phyloP scores from a whole-genome alignment of 306 rosid genomes.

The Prunus kanzakura region DNA sequence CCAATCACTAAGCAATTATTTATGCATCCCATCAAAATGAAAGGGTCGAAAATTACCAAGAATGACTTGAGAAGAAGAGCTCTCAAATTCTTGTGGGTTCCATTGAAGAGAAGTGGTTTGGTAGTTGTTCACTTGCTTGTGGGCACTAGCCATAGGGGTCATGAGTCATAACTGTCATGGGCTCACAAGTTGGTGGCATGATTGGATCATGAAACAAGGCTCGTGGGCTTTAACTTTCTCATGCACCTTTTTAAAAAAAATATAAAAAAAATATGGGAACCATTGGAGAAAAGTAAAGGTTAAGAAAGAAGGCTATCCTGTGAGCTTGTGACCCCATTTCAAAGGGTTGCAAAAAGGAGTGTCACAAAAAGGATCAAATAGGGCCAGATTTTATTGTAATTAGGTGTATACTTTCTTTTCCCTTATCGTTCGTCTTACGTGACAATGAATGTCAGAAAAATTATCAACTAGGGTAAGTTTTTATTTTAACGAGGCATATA shows the following conservation, averaged over 20 bases:
- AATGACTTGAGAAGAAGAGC: not conserved
- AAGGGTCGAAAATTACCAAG: not conserved
- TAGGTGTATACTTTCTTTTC: not conserved
- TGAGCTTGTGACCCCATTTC: slow-evolving; percentile 45
- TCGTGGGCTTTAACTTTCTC: slow-evolving; percentile 61
- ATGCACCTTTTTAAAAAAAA: slow-evolving; percentile 16
- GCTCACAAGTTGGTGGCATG: slow-evolving; percentile 55
- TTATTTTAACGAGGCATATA: too few species aligned
- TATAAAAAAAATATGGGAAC: not conserved
- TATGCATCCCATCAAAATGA: not conserved
- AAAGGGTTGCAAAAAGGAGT: slow-evolving; percentile 41
- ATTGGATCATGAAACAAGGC: slow-evolving; percentile 70
- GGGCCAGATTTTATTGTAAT: too few species aligned
- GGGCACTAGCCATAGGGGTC: slow-evolving; percentile 15
- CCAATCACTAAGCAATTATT: slow-evolving; percentile 11
- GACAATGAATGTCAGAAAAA: too few species aligned
- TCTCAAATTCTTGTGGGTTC: slow-evolving; percentile 10
- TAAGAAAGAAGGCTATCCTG: slow-evolving; percentile 21
- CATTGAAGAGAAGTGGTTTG: slow-evolving; percentile 2
- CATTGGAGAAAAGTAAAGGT: slow-evolving; percentile 16
- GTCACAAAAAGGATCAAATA: slow-evolving; percentile 13
- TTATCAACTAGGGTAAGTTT: too few species aligned
- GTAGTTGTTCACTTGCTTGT: slow-evolving; percentile 7
- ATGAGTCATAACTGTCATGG: slow-evolving; percentile 33
- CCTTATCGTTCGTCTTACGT: not conserved